Base-by-base conservation (phyloP, 805 yeast genomes). In the Candida schatavii region DNA sequence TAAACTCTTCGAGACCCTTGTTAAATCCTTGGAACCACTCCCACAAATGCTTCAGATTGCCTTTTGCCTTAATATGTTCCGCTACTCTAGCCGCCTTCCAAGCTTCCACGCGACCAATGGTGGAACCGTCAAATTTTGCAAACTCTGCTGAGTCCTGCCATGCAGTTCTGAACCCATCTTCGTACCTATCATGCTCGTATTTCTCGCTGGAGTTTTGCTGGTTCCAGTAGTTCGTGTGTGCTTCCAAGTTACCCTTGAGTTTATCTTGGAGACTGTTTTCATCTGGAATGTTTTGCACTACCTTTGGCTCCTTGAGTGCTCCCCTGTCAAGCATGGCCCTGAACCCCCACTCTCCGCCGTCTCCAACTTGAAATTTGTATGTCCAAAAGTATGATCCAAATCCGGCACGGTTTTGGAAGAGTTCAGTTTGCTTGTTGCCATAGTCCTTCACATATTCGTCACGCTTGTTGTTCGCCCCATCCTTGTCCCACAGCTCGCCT, bases 311-410 rank as follows among this genome's bases (percentile, higher is more conserved):
- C 4, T 29, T 25, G 14, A 66, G 54, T 6, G 81, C 77, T 1
- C 88, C 88, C 40, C 66, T 64, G 18, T 83, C 80, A 17, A 74
- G 67, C 89, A 86, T 87, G 28, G 88, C 85, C 19, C 75, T 72
- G 63, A 88, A 83, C 38, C 93, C 97, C 98, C 98, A 91, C 64
- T 88, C 97, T 13, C 98, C 98, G 33, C 97, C 97, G 55, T 83
- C 84, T 2, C 97, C 97, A 43, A 80, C 72, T 57, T 84, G 78
- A 56, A 90, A 90, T 63, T 88, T 88, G 60, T 67, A 85, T 2
- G 96, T 86, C 98, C 98, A 91, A 63, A 93, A 91, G 61, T 75
- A 90, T 44, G 78, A 73, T 0, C 98, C 98, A 43, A 80, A 75
- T 7, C 71, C 60, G 1, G 91, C 83, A 27, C 83, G 64, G 29